Base-by-base conservation (phyloP, 768 basidiomycete species). In the Postia placenta region DNA sequence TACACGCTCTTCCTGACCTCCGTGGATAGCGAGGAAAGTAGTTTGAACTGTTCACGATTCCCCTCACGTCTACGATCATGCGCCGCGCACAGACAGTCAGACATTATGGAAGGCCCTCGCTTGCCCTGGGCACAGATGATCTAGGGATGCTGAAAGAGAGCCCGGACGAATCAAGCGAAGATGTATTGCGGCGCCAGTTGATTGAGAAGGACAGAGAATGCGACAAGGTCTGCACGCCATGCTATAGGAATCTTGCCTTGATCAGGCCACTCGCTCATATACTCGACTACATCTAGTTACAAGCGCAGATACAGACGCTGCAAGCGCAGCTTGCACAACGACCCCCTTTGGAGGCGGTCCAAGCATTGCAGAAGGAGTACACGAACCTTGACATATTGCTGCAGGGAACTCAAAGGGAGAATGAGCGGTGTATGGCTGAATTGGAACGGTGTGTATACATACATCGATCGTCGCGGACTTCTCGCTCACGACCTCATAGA, bases 391-490 rank as follows among this genome's bases (percentile, higher is more conserved):
- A 90, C 33, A 69, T 92, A 15, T 69, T 92, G 2, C 66, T 90
- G 0, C 79, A 86, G 51, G 89, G 88, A 0, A 91, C 89, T 0
- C 87, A 90, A 54, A 70, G 87, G 43, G 90, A 92, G 69, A 92
- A 92, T 58, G 88, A 91, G 56, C 74, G 84, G 42, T 85, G 83
- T 53, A 91, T 92, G 89, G 73, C 78, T 0, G 87, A 90, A 50
- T 70, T 89, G 2, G 88, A 91, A 48, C 73, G 83, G 85, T 83
- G 39, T 15, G 45, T 35, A 4, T 22, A 6, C 14, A 19, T n/a
- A n/a, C n/a, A n/a, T n/a, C 17, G 33, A 19, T n/a, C 14, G 26
- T 33, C 24, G 14, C 20, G 11, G 5, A 28, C 22, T 4, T 46
- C 12, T 5, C 20, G 9, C 22, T 12, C 2, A n/a, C 23, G 36